These are phyloP conservation scores for Xerocomellus chrysenteron DNA, from an alignment of 768 basidiomycete genomes.

Conservation along the genomic window DNA sequence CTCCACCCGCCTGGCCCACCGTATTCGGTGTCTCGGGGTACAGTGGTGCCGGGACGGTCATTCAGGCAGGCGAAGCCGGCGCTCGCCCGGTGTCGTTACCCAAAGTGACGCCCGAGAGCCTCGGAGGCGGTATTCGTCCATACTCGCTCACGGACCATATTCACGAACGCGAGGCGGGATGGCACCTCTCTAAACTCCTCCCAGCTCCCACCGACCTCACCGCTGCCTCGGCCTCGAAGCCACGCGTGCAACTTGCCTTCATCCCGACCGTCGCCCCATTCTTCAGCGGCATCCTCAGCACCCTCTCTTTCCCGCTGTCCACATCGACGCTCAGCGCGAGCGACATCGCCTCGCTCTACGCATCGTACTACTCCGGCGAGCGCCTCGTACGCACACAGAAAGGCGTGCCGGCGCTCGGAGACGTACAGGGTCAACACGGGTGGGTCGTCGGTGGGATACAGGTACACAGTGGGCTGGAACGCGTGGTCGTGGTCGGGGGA, in stretches of 20 bases:
- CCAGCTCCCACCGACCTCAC: not conserved
- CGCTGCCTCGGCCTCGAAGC: not conserved
- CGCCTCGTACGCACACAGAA: conserved; percentile 65
- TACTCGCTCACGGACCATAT: conserved; percentile 97
- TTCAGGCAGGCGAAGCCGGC: conserved; percentile 54
- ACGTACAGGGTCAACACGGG: conserved; percentile 82
- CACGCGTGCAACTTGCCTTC: conserved; percentile 68
- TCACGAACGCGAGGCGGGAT: conserved; percentile 93
- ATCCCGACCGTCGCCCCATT: conserved; percentile 86
- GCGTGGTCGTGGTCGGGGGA: conserved; percentile 95
- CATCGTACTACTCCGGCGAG: conserved; percentile 75
- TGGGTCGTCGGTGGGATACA: conserved; percentile 94
- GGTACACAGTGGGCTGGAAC: conserved; percentile 82
- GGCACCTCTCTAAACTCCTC: conserved; percentile 72
- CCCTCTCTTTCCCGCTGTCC: conserved; percentile 77
- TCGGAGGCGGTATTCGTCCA: conserved; percentile 74
- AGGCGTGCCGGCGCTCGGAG: conserved; percentile 68
- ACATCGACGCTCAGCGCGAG: conserved; percentile 58
- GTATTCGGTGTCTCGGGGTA: conserved; percentile 94
- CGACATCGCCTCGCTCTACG: conserved; percentile 72
- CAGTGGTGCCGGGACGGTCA: conserved; percentile 90
- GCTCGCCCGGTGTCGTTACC: conserved; percentile 75
- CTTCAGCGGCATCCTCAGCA: conserved; percentile 95
- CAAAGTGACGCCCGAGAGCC: conserved; percentile 76
- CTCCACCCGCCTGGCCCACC: conserved; percentile 61